A percentile compares a stretch with the other conserved stretches of the same genome.
These are phyloP conservation scores for Prunella vulgaris DNA, from an alignment of 257 asterid genomes.

Conservation along the genomic window DNA sequence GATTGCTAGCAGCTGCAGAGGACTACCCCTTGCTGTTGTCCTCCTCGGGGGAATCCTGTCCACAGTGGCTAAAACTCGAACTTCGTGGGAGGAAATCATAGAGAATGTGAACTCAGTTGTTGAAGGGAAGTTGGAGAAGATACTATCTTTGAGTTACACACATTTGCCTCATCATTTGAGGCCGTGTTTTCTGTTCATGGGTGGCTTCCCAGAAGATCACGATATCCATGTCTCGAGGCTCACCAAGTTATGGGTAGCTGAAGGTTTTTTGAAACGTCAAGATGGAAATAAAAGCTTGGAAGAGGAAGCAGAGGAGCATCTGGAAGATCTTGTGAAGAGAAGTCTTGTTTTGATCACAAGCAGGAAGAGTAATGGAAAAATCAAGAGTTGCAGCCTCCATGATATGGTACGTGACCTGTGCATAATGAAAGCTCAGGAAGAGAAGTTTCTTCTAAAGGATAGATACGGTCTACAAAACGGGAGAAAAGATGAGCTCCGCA, in stretches of 20 bases:
- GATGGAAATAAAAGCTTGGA: too few relatives aligned
- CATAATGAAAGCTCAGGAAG: background rate
- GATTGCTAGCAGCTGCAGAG: slow-evolving; percentile 13
- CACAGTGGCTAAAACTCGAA: background rate
- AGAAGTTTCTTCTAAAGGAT: background rate
- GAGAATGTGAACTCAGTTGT: background rate
- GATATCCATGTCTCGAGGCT: too few relatives aligned
- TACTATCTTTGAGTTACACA: slow-evolving; percentile 6
- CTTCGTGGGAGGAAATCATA: background rate
- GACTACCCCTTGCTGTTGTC: slow-evolving; percentile 16
- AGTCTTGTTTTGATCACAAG: slow-evolving; percentile 6
- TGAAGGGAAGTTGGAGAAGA: background rate
- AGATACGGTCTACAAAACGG: too few relatives aligned
- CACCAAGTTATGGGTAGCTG: too few relatives aligned
- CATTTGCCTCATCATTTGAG: slow-evolving; percentile 7
- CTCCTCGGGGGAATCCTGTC: slow-evolving; percentile 5
- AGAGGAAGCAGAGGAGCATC: background rate
- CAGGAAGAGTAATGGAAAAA: slow-evolving; percentile 3
- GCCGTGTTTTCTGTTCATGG: slow-evolving; percentile 9
- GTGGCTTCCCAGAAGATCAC: background rate
- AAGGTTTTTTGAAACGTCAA: too few relatives aligned
- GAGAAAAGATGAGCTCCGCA: too few relatives aligned
- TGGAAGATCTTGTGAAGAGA: slow-evolving; percentile 6
- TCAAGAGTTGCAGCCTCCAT: slow-evolving; percentile 18
- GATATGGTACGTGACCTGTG: slow-evolving; percentile 15